Evolutionary conservation across 2,329 filamentous ascomycete species (phyloP).

Genomic region (Cytospora chrysosperma): DNA sequence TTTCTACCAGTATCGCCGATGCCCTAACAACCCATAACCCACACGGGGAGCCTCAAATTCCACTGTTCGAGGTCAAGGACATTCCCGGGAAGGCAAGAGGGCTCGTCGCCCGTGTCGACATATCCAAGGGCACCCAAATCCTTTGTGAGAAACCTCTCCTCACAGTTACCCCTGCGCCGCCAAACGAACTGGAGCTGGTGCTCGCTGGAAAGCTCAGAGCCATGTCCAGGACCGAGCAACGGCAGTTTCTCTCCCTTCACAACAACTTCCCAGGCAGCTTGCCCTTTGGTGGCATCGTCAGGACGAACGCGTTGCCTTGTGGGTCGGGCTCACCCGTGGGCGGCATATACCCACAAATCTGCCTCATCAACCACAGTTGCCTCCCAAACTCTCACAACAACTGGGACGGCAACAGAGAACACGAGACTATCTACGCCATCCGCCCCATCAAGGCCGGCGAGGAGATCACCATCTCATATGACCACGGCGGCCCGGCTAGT

Average conservation of each 20-base stretch:
- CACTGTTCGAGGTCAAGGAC: slow-evolving; percentile 2
- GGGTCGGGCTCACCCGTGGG: slow-evolving; percentile 26
- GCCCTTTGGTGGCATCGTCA: slow-evolving; percentile 30
- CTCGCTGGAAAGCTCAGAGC: background rate
- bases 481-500: slow-evolving; percentile 4
- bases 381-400: slow-evolving; percentile 32
- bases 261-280: slow-evolving; percentile 34
- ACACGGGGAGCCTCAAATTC: background rate
- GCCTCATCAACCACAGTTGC: slow-evolving; percentile 37
- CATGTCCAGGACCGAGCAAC: slow-evolving; percentile 2
- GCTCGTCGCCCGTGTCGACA: slow-evolving; percentile 2
- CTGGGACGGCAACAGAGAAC: slow-evolving; percentile 30
- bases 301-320: slow-evolving; percentile 36
- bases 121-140: slow-evolving; percentile 8
- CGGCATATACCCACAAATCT: slow-evolving; percentile 34
- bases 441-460: slow-evolving; percentile 31
- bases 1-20: background rate
- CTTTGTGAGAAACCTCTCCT: slow-evolving; percentile 14
- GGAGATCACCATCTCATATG: slow-evolving; percentile 34
- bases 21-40: background rate
- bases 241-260: slow-evolving; percentile 27
- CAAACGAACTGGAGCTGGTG: background rate
- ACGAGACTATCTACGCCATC: slow-evolving; percentile 35
- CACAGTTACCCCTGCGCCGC: background rate
- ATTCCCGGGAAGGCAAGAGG: background rate